These are phyloP conservation scores for Magnaporthiopsis rhizophila DNA, from an alignment of 2,329 filamentous ascomycete genomes.

Conservation along the genomic window DNA sequence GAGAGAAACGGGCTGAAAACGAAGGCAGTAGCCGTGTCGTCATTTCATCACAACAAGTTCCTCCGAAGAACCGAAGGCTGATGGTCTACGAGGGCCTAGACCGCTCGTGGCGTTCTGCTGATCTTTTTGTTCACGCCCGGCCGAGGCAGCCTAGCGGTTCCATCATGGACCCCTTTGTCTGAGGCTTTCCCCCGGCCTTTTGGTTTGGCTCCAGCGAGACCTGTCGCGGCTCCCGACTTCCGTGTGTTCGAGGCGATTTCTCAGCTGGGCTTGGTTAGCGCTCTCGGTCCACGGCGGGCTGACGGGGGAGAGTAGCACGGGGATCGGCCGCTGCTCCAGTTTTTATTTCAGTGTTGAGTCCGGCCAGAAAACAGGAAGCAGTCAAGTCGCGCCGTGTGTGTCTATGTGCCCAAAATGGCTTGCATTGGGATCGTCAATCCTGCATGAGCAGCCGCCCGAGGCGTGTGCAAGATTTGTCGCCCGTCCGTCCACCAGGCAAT, in stretches of 20 bases:
- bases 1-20: neutral
- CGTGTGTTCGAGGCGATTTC: neutral
- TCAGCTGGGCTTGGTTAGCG: neutral
- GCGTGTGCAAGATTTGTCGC: neutral
- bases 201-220: neutral
- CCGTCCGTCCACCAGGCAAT: neutral
- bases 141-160: neutral
- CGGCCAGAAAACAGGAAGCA: neutral
- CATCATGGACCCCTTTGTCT: neutral
- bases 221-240: neutral
- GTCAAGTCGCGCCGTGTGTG: neutral
- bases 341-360: neutral
- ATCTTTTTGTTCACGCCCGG: neutral
- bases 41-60: neutral
- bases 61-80: neutral
- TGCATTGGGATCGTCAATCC: neutral
- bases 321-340: neutral
- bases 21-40: neutral
- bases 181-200: neutral
- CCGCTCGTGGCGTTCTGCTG: neutral
- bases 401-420: neutral
- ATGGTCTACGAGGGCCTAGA: neutral
- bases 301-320: too few species aligned
- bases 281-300: neutral
- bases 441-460: neutral